Base-by-base conservation (phyloP, 768 basidiomycete genomes). In the Tubosaeta sp. region DNA sequence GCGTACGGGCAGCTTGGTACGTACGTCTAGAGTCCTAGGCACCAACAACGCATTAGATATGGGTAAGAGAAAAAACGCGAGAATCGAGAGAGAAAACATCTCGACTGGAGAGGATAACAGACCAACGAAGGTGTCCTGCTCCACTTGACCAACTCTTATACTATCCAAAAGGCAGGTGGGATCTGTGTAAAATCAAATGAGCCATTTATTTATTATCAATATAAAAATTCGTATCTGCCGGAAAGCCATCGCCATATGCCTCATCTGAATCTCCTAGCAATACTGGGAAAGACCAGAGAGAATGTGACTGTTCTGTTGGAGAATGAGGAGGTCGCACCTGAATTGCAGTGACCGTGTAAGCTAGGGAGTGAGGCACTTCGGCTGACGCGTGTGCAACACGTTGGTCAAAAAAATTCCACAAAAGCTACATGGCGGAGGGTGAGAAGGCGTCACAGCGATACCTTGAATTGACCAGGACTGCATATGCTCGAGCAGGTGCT, bases 11-110 rank as follows among this genome's bases (percentile, higher is more conserved):
- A 35, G 14, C 14, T 25, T 29, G 3, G 25, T 14, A 13, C 41
- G 16, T 11, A n/a, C 25, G 25, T 35, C 36, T 30, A 41, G 47
- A 32, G 3, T 9, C 0, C 13, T 34, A 1, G 42, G 25, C 6
- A 49, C 4, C 19, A 40, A 46, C 29, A 53, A 42, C 9, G 59
- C 54, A 36, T 46, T 42, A 21, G 53, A 53, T 0, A 36, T 3
- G 11, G 27, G n/a, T 14, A 60, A 14, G 4, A 65, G 35, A 12
- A 24, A 53, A 31, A 51, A 30, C 10, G 42, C 34, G 52, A 64
- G 16, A 38, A 53, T 18, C 16, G 39, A 38, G 16, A 54, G 29
- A 8, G 34, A 45, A 12, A 55, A 13, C 58, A 58, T 61, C 21
- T 8, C 21, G 29, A 9, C 18, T 13, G 4, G 12, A 4, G n/a